Evolutionary conservation across 2,329 filamentous ascomycete species (phyloP).

Genomic region (Cryphonectria parasitica): DNA sequence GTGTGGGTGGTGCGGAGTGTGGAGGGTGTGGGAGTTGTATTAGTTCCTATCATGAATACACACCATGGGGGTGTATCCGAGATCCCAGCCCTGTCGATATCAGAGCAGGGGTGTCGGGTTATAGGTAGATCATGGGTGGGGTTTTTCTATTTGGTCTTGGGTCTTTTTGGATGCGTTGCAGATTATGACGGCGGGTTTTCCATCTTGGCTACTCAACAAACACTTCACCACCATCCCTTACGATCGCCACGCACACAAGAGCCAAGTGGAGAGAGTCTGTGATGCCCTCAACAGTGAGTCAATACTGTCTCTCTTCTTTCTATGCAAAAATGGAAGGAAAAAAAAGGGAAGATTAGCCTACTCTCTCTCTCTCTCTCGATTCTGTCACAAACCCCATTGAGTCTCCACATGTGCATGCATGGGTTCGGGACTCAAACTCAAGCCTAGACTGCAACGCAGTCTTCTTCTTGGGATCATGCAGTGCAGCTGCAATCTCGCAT

Average conservation of each 20-base stretch:
- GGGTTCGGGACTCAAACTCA: not conserved
- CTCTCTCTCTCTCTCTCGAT: no score
- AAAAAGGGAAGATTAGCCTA: no score
- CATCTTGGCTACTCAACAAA: not conserved
- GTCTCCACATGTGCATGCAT: no score
- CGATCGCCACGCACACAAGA: no score
- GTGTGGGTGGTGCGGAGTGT: not conserved
- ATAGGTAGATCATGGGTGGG: not conserved
- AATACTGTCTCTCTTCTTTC: no score
- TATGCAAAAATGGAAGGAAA: no score
- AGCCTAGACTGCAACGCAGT: not conserved
- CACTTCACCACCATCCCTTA: not conserved
- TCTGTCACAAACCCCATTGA: no score
- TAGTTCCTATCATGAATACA: not conserved
- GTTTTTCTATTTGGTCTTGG: not conserved
- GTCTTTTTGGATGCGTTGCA: not conserved
- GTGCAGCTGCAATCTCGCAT: not conserved
- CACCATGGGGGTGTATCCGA: not conserved
- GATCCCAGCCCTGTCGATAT: conserved; percentile 4
- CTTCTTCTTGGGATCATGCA: not conserved
- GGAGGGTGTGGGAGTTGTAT: not conserved
- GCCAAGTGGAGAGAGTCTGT: no score
- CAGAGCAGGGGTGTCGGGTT: conserved; percentile 8
- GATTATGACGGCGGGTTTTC: not conserved
- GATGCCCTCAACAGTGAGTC: not conserved